phyloP scores from a whole-genome alignment of 768 basidiomycete genomes.

The Trametes meyenii region DNA sequence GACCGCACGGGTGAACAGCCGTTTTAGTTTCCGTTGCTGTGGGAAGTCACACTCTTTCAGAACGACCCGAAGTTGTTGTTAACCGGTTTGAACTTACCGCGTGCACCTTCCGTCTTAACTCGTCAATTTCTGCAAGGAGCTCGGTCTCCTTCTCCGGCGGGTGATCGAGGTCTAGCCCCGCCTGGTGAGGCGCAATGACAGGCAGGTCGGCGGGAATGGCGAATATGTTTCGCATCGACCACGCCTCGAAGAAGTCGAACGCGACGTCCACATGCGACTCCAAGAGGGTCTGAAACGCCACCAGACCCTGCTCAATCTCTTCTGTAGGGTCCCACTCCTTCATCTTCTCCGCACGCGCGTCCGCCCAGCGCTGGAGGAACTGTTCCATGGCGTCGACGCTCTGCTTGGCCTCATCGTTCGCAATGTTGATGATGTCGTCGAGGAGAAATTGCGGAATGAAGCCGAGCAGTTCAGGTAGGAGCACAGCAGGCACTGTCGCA shows the following conservation, averaged over 20 bases:
- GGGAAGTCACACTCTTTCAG: neutral
- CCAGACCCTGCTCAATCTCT: slow-evolving; percentile 78
- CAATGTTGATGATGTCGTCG: slow-evolving; percentile 84
- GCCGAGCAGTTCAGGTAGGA: slow-evolving; percentile 75
- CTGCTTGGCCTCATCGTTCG: slow-evolving; percentile 77
- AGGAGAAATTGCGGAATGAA: slow-evolving; percentile 85
- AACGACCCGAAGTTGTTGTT: neutral
- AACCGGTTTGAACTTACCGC: slow-evolving; percentile 51
- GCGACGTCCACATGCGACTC: slow-evolving; percentile 89
- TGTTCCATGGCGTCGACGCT: slow-evolving; percentile 81
- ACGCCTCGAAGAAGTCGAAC: slow-evolving; percentile 90
- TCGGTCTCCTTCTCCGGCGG: slow-evolving; percentile 57
- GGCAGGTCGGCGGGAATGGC: slow-evolving; percentile 69
- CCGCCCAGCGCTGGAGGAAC: slow-evolving; percentile 74
- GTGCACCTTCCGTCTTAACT: slow-evolving; percentile 66
- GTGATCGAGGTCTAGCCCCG: slow-evolving; percentile 64
- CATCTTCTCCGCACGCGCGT: slow-evolving; percentile 54
- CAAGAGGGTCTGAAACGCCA: slow-evolving; percentile 85
- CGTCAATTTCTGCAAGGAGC: slow-evolving; percentile 68
- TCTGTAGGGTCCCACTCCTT: slow-evolving; percentile 60
- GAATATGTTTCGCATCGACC: slow-evolving; percentile 89
- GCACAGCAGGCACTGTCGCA: slow-evolving; percentile 44
- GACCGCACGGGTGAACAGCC: slow-evolving; percentile 56
- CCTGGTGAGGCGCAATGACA: slow-evolving; percentile 77
- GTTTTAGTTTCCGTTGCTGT: slow-evolving; percentile 70